Base-by-base conservation (phyloP, 2,329 filamentous ascomycete genomes). In the Reticulascus tulasneorum region DNA sequence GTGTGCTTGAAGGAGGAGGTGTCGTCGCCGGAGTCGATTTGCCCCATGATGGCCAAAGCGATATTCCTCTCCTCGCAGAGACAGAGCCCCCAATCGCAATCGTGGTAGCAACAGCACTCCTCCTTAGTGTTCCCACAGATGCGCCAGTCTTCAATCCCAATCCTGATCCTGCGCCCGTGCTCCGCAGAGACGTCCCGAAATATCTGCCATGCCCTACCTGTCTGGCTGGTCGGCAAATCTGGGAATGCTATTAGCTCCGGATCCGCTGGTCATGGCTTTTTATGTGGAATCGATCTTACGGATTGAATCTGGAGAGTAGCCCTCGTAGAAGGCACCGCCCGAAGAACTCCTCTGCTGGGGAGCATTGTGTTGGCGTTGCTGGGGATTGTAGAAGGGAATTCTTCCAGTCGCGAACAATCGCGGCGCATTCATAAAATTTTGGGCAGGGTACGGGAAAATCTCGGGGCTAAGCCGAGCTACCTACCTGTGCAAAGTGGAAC, bases 331-430 rank as follows among this genome's bases (percentile, higher is more conserved):
- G 62, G 55, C 37, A 64, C 43, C 35, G 62, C 60, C 46, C 61
- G 60, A 48, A 59, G 54, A 49, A 66, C 55, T 51, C 63, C 65
- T 63, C 64, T 63, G 44, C 65, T 67, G 38, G 64, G 63, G 52
- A 69, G 59, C 66, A 69, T 69, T 40, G 47, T 59, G 56, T n/a
- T n/a, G n/a, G n/a, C n/a, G n/a, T n/a, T n/a, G n/a, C n/a, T n/a
- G n/a, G n/a, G n/a, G n/a, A 37, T 34, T 42, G 50, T 39, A 38
- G 40, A 40, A 45, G 46, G 40, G 36, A 20, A 27, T 19, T 24
- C 38, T 30, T 31, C 31, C 41, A 18, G 27, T 27, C 27, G 31
- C 17, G 8, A 33, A 22, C 16, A 29, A 15, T 18, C 16, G 25
- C 29, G 35, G 31, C 24, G 31, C 23, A 24, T 21, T 30, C 47